Conservation (phyloP, 2,329 filamentous ascomycete species). For the Neurospora sp. region DNA sequence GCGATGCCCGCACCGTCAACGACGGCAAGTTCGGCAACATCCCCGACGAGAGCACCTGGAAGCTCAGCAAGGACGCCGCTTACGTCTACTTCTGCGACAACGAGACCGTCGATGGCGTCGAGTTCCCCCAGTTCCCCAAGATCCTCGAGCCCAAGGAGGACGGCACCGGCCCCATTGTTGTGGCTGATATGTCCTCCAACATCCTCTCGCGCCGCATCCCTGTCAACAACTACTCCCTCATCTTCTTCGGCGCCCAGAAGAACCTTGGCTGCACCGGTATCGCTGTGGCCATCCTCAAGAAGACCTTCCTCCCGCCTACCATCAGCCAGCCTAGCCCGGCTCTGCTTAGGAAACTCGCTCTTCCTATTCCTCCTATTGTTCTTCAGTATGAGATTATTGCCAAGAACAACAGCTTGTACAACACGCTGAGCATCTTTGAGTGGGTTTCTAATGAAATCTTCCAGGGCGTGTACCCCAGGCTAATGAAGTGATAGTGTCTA, state of each 20-base stretch:
- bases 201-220: conserved; percentile 76
- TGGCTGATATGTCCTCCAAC: conserved; percentile 91
- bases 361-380: conserved; percentile 72
- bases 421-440: conserved; percentile 90
- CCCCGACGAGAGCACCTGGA: conserved; percentile 68
- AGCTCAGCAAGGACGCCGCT: conserved; percentile 55
- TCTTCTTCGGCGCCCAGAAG: conserved; percentile 94
- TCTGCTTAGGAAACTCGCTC: conserved; percentile 61
- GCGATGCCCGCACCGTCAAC: conserved; percentile 56
- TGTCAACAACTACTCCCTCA: conserved; percentile 66
- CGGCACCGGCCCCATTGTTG: conserved; percentile 63
- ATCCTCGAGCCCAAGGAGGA: conserved; percentile 46
- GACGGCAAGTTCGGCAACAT: conserved; percentile 81
- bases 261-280: conserved; percentile 82
- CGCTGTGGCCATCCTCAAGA: conserved; percentile 77
- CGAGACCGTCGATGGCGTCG: conserved; percentile 88
- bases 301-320: conserved; percentile 63
- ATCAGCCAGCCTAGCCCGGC: conserved; percentile 55
- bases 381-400: conserved; percentile 76
- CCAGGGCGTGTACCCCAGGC: background rate
- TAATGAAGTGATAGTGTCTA: conserved; percentile 49
- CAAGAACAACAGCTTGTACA: conserved; percentile 93
- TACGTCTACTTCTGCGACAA: conserved; percentile 90
- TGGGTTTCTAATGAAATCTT: conserved; percentile 26
- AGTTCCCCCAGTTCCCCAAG: conserved; percentile 69